Percentiles rank a stretch among this genome's conserved stretches.
Conservation (phyloP, 305 asterid species). For the Fraxinus velutina region DNA sequence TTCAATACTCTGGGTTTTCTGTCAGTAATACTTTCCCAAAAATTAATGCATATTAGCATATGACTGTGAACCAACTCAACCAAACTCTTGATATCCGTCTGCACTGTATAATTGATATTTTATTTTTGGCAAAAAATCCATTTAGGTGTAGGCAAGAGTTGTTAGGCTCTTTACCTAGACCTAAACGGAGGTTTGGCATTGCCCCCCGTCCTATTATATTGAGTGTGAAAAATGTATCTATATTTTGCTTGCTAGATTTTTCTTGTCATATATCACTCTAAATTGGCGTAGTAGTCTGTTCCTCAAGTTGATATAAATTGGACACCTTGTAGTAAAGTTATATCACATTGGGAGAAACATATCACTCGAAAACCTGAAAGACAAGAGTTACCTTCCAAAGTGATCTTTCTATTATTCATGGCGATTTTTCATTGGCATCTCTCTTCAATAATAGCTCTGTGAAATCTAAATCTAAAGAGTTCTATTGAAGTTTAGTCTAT, state of each 20-base stretch:
- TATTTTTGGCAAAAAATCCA: neutral
- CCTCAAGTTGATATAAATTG: neutral
- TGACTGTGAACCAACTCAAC: slow-evolving; percentile 4
- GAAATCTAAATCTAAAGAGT: neutral
- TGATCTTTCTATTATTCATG: slow-evolving; percentile 9
- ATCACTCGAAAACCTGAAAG: neutral
- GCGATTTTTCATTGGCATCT: slow-evolving; percentile 12
- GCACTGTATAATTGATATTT: neutral
- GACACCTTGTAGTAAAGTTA: neutral
- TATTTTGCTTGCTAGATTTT: slow-evolving; percentile 10
- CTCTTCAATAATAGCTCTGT: slow-evolving; percentile 9
- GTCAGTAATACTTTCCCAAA: neutral
- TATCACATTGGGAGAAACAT: neutral
- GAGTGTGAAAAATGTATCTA: neutral
- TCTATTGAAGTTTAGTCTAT: slow-evolving; percentile 8
- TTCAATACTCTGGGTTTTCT: neutral
- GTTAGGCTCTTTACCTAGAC: neutral
- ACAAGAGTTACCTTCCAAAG: neutral
- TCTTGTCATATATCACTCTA: neutral
- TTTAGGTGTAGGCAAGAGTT: neutral
- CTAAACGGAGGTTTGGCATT: neutral
- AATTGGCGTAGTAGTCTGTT: slow-evolving; percentile 4
- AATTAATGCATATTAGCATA: neutral
- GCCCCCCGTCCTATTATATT: neutral
- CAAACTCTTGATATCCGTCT: neutral